Conservation (phyloP, 2,329 filamentous ascomycete genomes). For the Fusarium albosuccineum region DNA sequence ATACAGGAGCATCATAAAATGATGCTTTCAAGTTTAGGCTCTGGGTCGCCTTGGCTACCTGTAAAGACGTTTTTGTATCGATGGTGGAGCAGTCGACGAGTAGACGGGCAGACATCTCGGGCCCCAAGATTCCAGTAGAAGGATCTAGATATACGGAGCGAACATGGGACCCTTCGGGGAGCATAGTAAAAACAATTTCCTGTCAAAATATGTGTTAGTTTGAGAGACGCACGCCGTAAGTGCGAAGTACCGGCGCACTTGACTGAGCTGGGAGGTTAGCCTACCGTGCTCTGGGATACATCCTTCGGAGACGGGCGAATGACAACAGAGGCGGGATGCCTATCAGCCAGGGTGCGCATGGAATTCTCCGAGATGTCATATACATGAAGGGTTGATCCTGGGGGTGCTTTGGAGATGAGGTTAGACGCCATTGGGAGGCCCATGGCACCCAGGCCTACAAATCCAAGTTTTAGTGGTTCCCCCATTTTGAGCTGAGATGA, state of each 20-base stretch:
- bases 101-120: not conserved
- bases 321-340: not conserved
- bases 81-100: constrained; percentile 26
- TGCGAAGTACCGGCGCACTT: too few species aligned
- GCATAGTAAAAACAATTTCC: constrained; percentile 24
- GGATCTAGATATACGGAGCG: constrained; percentile 9
- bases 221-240: too few species aligned
- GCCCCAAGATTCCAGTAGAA: constrained; percentile 2
- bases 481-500: not conserved
- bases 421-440: constrained; percentile 19
- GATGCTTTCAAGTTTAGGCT: not conserved
- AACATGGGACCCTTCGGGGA: constrained; percentile 21
- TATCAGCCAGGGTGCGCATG: not conserved
- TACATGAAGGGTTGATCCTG: not conserved
- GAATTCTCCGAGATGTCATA: constrained; percentile 9
- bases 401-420: constrained; percentile 1
- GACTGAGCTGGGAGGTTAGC: not conserved
- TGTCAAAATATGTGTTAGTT: not conserved
- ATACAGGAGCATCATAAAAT: constrained; percentile 26
- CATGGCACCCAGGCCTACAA: constrained; percentile 21
- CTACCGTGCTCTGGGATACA: not conserved
- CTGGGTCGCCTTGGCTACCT: not conserved
- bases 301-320: not conserved
- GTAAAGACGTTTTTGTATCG: constrained; percentile 7
- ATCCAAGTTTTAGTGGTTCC: constrained; percentile 4